Evolutionary conservation across 305 asterid species (phyloP).

Genomic region (Fraxinus xanthoxyloides): DNA sequence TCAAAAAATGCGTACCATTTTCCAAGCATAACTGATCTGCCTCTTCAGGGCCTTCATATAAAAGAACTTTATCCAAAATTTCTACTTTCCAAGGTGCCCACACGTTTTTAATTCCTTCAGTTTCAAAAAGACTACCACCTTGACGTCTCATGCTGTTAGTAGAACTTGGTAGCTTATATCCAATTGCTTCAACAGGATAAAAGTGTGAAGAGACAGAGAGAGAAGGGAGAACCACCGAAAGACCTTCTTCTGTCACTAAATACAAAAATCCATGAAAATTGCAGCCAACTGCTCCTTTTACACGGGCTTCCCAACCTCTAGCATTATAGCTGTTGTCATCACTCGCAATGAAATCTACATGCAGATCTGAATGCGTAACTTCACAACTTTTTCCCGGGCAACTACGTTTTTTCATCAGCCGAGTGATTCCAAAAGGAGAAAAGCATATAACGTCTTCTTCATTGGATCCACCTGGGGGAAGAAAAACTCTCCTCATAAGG

Average conservation of each 20-base stretch:
- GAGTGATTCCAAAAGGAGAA: slow-evolving; percentile 90
- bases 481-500: slow-evolving; percentile 54
- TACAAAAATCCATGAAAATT: slow-evolving; percentile 67
- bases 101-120: slow-evolving; percentile 39
- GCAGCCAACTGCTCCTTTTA: slow-evolving; percentile 77
- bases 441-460: slow-evolving; percentile 64
- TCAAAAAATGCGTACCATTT: slow-evolving; percentile 59
- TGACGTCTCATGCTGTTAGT: slow-evolving; percentile 28
- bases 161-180: slow-evolving; percentile 49
- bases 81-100: slow-evolving; percentile 86
- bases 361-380: slow-evolving; percentile 64
- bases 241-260: slow-evolving; percentile 71
- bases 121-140: slow-evolving; percentile 42
- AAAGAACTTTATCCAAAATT: slow-evolving; percentile 80
- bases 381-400: slow-evolving; percentile 44
- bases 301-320: slow-evolving; percentile 55
- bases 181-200: slow-evolving; percentile 76
- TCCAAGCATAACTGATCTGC: slow-evolving; percentile 80
- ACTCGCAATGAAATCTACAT: slow-evolving; percentile 41
- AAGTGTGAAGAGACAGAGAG: slow-evolving; percentile 61
- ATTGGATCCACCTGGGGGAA: slow-evolving; percentile 51
- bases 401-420: slow-evolving; percentile 51
- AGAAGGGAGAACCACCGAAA: slow-evolving; percentile 87
- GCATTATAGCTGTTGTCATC: slow-evolving; percentile 46
- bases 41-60: slow-evolving; percentile 77